phyloP scores from a whole-genome alignment of 2,329 filamentous ascomycete species.

The Aspergillus sp. region DNA sequence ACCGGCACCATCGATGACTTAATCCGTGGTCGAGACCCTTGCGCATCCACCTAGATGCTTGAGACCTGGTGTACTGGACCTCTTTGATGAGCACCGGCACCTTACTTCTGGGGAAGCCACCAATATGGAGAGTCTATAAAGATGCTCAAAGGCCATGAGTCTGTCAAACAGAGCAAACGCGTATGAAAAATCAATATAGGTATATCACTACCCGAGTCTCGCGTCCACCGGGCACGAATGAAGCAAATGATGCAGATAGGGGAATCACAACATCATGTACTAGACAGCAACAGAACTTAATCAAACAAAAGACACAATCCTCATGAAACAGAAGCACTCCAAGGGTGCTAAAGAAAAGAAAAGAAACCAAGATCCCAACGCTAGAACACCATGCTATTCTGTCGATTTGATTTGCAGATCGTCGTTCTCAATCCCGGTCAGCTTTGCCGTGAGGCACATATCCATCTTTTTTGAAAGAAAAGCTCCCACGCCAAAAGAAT shows the following conservation, averaged over 20 bases:
- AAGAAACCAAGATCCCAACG: conserved; percentile 20
- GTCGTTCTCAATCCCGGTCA: conserved; percentile 7
- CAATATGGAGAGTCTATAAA: no score
- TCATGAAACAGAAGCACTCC: conserved; percentile 5
- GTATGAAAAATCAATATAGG: background rate
- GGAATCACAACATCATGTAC: conserved; percentile 27
- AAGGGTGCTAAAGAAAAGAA: background rate
- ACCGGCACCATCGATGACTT: no score
- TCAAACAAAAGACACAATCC: conserved; percentile 10
- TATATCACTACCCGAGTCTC: background rate
- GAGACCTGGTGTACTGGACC: no score
- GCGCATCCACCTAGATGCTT: no score
- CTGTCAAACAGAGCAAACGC: background rate
- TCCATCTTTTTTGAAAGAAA: conserved; percentile 19
- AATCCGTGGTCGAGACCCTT: no score
- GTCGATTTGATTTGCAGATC: conserved; percentile 5
- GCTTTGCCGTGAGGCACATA: conserved; percentile 26
- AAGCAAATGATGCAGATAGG: conserved; percentile 22
- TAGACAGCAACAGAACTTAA: conserved; percentile 18
- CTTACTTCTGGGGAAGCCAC: no score
- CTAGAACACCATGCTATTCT: conserved; percentile 22
- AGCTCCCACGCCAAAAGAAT: conserved; percentile 19
- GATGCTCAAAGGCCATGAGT: background rate
- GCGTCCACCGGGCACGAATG: conserved; percentile 4
- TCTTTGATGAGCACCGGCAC: no score